Base-by-base conservation (phyloP, 2,329 filamentous ascomycete genomes). In the Incumbomyces lentus region DNA sequence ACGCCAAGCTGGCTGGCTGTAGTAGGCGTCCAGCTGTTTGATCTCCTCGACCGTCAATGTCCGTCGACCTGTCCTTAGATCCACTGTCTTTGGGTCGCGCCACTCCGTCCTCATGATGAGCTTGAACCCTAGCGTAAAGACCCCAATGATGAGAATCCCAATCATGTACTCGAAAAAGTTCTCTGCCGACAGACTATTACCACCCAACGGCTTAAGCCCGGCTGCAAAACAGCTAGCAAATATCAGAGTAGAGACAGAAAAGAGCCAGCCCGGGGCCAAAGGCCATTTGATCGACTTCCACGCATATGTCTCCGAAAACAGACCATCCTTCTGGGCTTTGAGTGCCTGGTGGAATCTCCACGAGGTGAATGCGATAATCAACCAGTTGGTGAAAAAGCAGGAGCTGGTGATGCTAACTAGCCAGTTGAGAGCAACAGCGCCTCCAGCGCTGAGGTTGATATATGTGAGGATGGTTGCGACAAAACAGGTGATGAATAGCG, bases 331-430 rank as follows among this genome's bases (percentile, higher is more conserved):
- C 38, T 61, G 58, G 6, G 55, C 55, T 16, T 52, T 49, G 17
- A 61, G 49, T 6, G 58, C 60, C 7, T 52, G 49, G 13, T 54
- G 62, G 51, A 66, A 66, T 5, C 60, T 56, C 33, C 53, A 60
- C 3, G 54, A 58, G 6, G 58, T 63, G 46, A 62, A 54, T 10
- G 56, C 44, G 34, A 66, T 59, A 17, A 66, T 58, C 22, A 63
- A 52, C 61, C 62, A 66, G 42, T 59, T 59, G 49, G 53, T 57
- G 49, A 64, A 64, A 51, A 56, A 63, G 3, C 55, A 56, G 1
- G 62, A 54, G 22, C 58, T 62, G 6, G 62, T 58, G 44, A 66
- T 62, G 22, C 50, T 52, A 12, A 52, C 38, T 14, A 58, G 35
- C 55, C 60, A 64, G 38, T 54, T 60, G 32, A 63, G 55, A 17